A percentile compares a stretch with the other conserved stretches of the same genome.
Evolutionary conservation across 2,329 filamentous ascomycete genomes (phyloP).

Genomic region (Claviceps maximensis): DNA sequence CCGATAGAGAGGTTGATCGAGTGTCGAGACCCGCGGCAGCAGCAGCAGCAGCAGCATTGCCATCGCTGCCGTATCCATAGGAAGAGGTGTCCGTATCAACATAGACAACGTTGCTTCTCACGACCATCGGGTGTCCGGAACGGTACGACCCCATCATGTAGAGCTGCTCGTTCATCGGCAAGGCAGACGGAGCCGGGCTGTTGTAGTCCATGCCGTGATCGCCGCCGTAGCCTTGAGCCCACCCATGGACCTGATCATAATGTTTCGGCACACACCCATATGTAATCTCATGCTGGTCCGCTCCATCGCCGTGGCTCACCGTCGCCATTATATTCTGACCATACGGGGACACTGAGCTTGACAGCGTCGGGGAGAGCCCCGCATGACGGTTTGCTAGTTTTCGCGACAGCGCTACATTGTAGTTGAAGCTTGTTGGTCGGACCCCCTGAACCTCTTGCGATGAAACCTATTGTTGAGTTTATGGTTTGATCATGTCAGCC

Average conservation of each 20-base stretch:
- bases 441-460: constrained; percentile 17
- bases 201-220: constrained; percentile 14
- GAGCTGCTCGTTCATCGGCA: constrained; percentile 10
- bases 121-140: constrained; percentile 8
- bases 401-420: constrained; percentile 19
- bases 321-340: neutral
- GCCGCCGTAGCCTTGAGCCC: constrained; percentile 14
- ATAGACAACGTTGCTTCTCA: constrained; percentile 13
- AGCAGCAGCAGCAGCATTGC: constrained; percentile 6
- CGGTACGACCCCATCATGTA: constrained; percentile 16
- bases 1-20: constrained; percentile 7
- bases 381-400: constrained; percentile 16
- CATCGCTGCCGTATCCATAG: constrained; percentile 14
- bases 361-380: constrained; percentile 5
- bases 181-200: constrained; percentile 11
- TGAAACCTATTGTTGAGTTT: constrained; percentile 12
- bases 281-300: constrained; percentile 5
- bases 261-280: constrained; percentile 14
- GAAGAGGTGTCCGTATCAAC: constrained; percentile 14
- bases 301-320: constrained; percentile 1
- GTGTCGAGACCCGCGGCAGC: constrained; percentile 8
- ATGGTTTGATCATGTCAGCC: neutral
- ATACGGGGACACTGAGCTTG: neutral
- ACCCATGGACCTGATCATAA: constrained; percentile 14
- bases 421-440: constrained; percentile 15